Base-by-base conservation (phyloP, 164 flowering plant species). In the Piper longum region DNA sequence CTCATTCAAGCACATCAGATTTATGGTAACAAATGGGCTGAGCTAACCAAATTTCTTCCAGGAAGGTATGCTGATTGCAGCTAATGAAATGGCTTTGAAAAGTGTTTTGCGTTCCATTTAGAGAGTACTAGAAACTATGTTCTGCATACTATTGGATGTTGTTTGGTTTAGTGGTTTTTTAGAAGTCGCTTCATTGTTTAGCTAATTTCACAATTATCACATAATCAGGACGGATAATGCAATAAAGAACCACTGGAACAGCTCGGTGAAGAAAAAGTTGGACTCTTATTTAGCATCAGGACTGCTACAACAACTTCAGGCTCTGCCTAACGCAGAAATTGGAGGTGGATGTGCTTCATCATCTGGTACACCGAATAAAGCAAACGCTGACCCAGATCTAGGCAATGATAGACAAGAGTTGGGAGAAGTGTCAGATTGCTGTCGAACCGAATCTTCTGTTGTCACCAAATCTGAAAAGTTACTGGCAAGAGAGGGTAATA, bases 241-340 rank as follows among this genome's bases (percentile, higher is more conserved):
- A n/a, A 95, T 95, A 68, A 95, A 95, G 78, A 95, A 95, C 72
- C 99, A 95, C 61, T 95, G 99, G 99, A 84, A 93, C 77, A 86
- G 95, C 75, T 93, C 99, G 43, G 96, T 93, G 16, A 90, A 87
- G 70, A 93, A 90, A 87, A 93, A 88, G 76, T 45, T 90, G 73
- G 96, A 84, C 59, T 80, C 88, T 16, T 93, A 86, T 74, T 59
- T 81, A 73, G 83, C 88, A n/a, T 86, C 99, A 41, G 99, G 96
- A 56, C 74, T 87, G 57, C 81, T 91, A 60, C 74, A 82, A 43
- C 91, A 90, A 75, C 79, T 74, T 51, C 79, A 70, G 64, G 80
- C 72, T 57, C 72, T 80, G 65, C 80, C 88, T 64, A 75, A 68
- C 73, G 77, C 72, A 59, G 75, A 72, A 62, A 70, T 67, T 48